phyloP scores from a whole-genome alignment of 345 rosid species.

The Ceriops zippeliana region DNA sequence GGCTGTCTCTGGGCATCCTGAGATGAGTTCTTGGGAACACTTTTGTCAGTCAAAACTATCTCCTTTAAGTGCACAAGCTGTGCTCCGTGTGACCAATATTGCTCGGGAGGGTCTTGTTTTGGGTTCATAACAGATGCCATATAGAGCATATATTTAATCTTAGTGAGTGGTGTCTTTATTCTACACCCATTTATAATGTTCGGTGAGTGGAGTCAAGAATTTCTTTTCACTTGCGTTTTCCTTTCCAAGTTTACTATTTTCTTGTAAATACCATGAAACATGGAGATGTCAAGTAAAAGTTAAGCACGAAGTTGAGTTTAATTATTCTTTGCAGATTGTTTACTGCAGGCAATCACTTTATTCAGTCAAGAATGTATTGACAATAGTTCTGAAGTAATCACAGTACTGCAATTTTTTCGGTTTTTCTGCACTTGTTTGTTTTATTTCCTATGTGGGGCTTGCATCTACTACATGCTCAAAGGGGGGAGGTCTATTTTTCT shows the following conservation, averaged over 20 bases:
- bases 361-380: background rate
- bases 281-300: conserved; percentile 24
- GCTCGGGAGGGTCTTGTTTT: conserved; percentile 56
- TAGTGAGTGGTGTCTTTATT: conserved; percentile 26
- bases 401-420: background rate
- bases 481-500: too few relatives aligned
- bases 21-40: conserved; percentile 64
- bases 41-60: conserved; percentile 85
- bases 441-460: too few relatives aligned
- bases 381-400: background rate
- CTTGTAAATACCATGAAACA: conserved; percentile 42
- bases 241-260: conserved; percentile 17
- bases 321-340: conserved; percentile 25
- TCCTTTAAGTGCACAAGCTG: conserved; percentile 83
- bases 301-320: conserved; percentile 32
- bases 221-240: conserved; percentile 13
- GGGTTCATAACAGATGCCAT: conserved; percentile 41
- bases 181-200: conserved; percentile 20
- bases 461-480: background rate
- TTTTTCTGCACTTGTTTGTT: background rate
- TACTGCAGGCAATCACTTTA: background rate
- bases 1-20: conserved; percentile 44
- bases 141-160: conserved; percentile 6
- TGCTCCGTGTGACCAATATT: conserved; percentile 78
- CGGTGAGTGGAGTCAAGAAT: conserved; percentile 22